Base-by-base conservation (phyloP, 352 stramenopile genomes). In the Phytopythium montanum region DNA sequence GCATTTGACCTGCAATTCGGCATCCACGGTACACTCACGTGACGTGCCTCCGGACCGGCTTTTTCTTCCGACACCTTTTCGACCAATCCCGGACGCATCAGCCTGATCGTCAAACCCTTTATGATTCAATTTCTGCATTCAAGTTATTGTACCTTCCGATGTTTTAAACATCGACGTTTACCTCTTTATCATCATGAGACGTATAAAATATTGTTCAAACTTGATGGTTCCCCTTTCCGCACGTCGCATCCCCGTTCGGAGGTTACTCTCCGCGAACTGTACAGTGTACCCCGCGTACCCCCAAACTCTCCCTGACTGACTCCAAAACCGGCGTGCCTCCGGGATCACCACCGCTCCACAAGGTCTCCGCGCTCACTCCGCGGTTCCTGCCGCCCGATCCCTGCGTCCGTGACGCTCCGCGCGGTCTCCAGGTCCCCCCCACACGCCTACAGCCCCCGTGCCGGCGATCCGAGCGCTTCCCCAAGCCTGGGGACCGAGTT, bases 51-150 rank as follows among this genome's bases (percentile, higher is more conserved):
- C 28, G 44, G 44, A 33, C 44, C 44, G 44, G 44, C 44, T 50
- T 50, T 50, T 50, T 50, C 44, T 50, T 31, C 23, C 21, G 21
- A 12, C 41, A 31, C 21, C 44, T 31, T 50, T 50, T 50, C 31
- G 44, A 50, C 44, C 44, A 50, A 50, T 50, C 44, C 44, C 10
- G 44, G n/a, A 31, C 12, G 44, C 21, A 2, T 23, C 13, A 45
- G 13, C 39, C 19, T 18, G n/a, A n/a, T n/a, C n/a, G n/a, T n/a
- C n/a, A n/a, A 5, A 46, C 1, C 39, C 39, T 46, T 26, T 25
- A 13, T 26, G 16, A 29, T 29, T 12, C 4, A 49, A 29, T 49
- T 12, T 19, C 2, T 29, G 36, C 7, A n/a, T n/a, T n/a, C n/a
- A n/a, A n/a, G n/a, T n/a, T n/a, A n/a, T 6, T 31, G 29, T 26